Evolutionary conservation across 345 rosid species (phyloP).

Genomic region (Salix viminalis): DNA sequence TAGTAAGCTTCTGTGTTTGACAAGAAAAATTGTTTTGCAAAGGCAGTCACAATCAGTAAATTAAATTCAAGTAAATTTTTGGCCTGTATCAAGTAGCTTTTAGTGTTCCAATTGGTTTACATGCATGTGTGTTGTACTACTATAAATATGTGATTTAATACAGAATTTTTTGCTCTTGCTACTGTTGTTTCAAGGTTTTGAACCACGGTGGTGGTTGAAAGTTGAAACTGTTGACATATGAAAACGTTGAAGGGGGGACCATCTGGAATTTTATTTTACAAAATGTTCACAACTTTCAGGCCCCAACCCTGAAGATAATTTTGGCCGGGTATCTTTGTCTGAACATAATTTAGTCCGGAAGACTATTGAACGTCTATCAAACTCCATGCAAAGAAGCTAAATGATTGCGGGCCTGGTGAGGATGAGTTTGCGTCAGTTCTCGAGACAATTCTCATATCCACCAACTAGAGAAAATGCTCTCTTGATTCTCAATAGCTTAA

Average conservation of each 20-base stretch:
- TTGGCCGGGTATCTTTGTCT: not conserved
- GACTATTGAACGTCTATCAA: not conserved
- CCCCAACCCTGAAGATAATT: not conserved
- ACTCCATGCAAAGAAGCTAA: conserved; percentile 66
- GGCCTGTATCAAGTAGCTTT: not conserved
- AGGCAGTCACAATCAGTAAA: not conserved
- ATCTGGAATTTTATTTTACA: not conserved
- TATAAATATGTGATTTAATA: not conserved
- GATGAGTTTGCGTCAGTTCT: conserved; percentile 44
- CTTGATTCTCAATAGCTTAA: conserved; percentile 61
- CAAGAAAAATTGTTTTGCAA: not conserved
- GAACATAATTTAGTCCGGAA: not conserved
- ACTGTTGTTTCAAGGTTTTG: not conserved
- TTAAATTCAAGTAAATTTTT: not conserved
- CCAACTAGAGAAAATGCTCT: conserved; percentile 62
- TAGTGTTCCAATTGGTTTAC: not conserved
- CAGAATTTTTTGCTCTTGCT: not conserved
- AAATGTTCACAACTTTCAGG: not conserved
- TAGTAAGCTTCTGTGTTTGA: not conserved
- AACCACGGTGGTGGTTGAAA: not conserved
- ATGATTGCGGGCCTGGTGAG: conserved; percentile 45
- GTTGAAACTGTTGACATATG: not conserved
- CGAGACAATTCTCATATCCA: conserved; percentile 49
- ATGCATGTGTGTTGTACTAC: not conserved
- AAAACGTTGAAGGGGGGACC: not conserved